A percentile compares a stretch with the other conserved stretches of the same genome.
Conservation (phyloP, 2,329 filamentous ascomycete genomes). For the Grosmannia serpens region DNA sequence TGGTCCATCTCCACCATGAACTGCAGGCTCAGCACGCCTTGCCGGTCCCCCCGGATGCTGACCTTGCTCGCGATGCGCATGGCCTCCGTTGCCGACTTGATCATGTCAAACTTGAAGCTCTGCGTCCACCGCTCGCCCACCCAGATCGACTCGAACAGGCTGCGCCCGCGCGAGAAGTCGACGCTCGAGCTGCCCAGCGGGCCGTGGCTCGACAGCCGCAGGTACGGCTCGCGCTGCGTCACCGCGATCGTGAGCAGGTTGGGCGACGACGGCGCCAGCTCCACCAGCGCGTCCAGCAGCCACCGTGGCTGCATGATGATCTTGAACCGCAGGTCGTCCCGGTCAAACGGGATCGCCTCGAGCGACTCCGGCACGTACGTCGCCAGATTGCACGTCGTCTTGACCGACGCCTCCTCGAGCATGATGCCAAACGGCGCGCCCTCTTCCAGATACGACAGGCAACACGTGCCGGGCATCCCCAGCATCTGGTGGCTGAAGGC, state of each 20-base stretch:
- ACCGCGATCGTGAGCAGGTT: conserved; percentile 58
- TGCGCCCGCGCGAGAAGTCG: conserved; percentile 51
- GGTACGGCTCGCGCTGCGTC: conserved; percentile 52
- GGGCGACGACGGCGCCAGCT: conserved; percentile 61
- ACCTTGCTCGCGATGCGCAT: conserved; percentile 92
- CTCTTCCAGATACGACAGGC: conserved; percentile 61
- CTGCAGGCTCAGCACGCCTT: conserved; percentile 86
- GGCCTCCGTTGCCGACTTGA: conserved; percentile 79
- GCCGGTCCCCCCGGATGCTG: conserved; percentile 73
- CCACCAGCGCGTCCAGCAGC: conserved; percentile 60
- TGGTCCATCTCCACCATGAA: conserved; percentile 84
- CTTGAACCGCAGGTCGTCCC: conserved; percentile 72
- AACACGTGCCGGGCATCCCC: conserved; percentile 76
- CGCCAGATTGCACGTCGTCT: conserved; percentile 78
- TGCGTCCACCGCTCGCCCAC: conserved; percentile 51
- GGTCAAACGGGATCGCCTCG: conserved; percentile 80
- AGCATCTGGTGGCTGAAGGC: conserved; percentile 77
- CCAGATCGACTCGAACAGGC: conserved; percentile 64
- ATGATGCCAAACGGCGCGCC: conserved; percentile 76
- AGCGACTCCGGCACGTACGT: conserved; percentile 70
- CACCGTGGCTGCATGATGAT: conserved; percentile 81
- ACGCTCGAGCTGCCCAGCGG: conserved; percentile 52
- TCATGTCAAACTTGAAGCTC: conserved; percentile 74
- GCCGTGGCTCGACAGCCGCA: conserved; percentile 59
- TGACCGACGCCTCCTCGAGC: conserved; percentile 75